These are phyloP conservation scores for Lodderomyces metapsilosis DNA, from an alignment of 1,139 yeast species.

Conservation along the genomic window DNA sequence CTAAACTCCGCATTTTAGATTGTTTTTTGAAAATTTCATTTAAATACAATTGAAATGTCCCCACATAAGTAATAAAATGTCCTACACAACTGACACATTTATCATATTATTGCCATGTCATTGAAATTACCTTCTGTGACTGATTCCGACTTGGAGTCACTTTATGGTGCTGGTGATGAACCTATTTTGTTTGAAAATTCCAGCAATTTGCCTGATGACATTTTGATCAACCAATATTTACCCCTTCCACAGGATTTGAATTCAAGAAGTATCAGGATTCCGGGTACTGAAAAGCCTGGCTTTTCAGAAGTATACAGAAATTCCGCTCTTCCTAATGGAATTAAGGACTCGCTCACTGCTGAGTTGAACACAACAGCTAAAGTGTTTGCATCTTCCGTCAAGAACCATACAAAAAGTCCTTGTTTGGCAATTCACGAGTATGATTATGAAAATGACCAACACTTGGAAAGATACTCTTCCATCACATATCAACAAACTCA, in stretches of 20 bases:
- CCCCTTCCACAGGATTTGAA: conserved; percentile 23
- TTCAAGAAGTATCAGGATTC: conserved; percentile 23
- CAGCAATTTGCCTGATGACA: conserved; percentile 15
- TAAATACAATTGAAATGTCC: too few relatives aligned
- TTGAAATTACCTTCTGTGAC: conserved; percentile 13
- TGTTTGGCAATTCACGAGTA: conserved; percentile 32
- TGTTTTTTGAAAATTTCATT: too few relatives aligned
- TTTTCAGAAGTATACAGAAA: conserved; percentile 36
- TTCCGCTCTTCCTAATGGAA: conserved; percentile 19
- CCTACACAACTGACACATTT: too few relatives aligned
- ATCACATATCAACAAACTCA: conserved; percentile 23
- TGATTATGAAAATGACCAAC: conserved; percentile 24
- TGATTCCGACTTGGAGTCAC: conserved; percentile 9
- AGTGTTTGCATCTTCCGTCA: conserved; percentile 24
- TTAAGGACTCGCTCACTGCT: conserved; percentile 22
- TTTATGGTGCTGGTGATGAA: conserved; percentile 14
- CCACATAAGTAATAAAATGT: too few relatives aligned
- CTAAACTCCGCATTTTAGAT: too few relatives aligned
- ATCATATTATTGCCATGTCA: too few relatives aligned
- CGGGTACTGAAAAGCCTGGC: conserved; percentile 31
- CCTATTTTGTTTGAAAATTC: conserved; percentile 20
- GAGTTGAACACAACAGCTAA: conserved; percentile 30
- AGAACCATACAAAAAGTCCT: conserved; percentile 22
- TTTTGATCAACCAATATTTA: conserved; percentile 19
- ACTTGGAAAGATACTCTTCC: conserved; percentile 19